Conservation (phyloP, 805 yeast genomes). For the Teunomyces funiuensis region DNA sequence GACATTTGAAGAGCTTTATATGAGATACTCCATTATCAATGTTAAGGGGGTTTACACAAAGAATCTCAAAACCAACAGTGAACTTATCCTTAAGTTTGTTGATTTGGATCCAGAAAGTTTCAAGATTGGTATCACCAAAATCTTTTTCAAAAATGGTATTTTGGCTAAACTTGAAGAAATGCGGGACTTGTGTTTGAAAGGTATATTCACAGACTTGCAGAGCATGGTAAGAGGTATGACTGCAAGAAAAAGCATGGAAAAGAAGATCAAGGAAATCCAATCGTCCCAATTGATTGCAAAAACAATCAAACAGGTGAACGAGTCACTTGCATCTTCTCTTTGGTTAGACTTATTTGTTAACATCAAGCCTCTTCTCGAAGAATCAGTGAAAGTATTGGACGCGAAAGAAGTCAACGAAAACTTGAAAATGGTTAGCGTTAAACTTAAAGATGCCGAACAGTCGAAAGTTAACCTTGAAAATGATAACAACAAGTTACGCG, state of each 20-base stretch:
- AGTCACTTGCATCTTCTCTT: slow-evolving; percentile 49
- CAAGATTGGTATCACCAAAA: slow-evolving; percentile 68
- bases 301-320: slow-evolving; percentile 55
- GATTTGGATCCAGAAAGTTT: slow-evolving; percentile 58
- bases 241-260: slow-evolving; percentile 48
- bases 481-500: slow-evolving; percentile 42
- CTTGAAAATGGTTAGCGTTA: slow-evolving; percentile 48
- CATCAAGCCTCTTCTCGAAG: slow-evolving; percentile 73
- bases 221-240: slow-evolving; percentile 63
- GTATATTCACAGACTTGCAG: slow-evolving; percentile 60
- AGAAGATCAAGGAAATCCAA: slow-evolving; percentile 56
- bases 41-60: slow-evolving; percentile 44
- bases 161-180: slow-evolving; percentile 74
- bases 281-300: slow-evolving; percentile 69
- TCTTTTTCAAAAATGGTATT: slow-evolving; percentile 76
- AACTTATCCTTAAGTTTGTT: slow-evolving; percentile 61
- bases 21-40: slow-evolving; percentile 71
- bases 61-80: slow-evolving; percentile 66
- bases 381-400: slow-evolving; percentile 59
- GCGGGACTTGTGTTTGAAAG: slow-evolving; percentile 63
- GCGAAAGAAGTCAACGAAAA: slow-evolving; percentile 58
- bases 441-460: slow-evolving; percentile 38
- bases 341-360: slow-evolving; percentile 78
- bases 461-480: slow-evolving; percentile 27
- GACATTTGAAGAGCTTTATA: slow-evolving; percentile 75